Conservation (phyloP, 2,329 filamentous ascomycete genomes). For the Beauveria australis region DNA sequence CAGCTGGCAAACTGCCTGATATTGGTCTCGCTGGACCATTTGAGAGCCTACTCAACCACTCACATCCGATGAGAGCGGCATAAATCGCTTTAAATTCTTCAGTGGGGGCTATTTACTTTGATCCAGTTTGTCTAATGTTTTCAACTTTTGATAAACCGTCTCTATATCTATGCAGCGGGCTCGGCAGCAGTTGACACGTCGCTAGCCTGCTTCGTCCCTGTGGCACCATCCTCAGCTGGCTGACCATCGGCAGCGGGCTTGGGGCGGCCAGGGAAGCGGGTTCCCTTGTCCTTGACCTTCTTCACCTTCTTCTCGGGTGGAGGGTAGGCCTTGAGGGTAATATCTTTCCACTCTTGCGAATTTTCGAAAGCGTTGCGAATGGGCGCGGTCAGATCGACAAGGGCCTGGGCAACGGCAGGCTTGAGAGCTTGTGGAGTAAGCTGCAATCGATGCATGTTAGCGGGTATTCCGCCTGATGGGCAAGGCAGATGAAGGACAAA, state of each 20-base stretch:
- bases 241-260: conserved; percentile 5
- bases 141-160: background rate
- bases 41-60: background rate
- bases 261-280: conserved; percentile 46
- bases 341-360: conserved; percentile 66
- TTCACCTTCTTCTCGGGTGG: conserved; percentile 61
- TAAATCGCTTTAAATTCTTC: background rate
- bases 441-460: conserved; percentile 13
- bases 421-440: conserved; percentile 85
- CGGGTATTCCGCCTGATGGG: fast-evolving
- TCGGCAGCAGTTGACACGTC: background rate
- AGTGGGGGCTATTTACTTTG: background rate
- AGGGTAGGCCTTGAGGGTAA: conserved; percentile 72
- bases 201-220: background rate
- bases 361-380: conserved; percentile 67
- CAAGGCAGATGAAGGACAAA: conserved; percentile 31
- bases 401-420: conserved; percentile 65
- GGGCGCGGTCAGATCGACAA: conserved; percentile 66
- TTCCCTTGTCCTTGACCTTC: conserved; percentile 70
- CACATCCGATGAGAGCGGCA: background rate
- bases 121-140: background rate
- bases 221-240: background rate
- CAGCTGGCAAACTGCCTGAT: background rate
- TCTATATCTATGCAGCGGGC: background rate
- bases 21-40: background rate